These are phyloP conservation scores for Apiospora hydei DNA, from an alignment of 2,329 filamentous ascomycete species.

Conservation along the genomic window DNA sequence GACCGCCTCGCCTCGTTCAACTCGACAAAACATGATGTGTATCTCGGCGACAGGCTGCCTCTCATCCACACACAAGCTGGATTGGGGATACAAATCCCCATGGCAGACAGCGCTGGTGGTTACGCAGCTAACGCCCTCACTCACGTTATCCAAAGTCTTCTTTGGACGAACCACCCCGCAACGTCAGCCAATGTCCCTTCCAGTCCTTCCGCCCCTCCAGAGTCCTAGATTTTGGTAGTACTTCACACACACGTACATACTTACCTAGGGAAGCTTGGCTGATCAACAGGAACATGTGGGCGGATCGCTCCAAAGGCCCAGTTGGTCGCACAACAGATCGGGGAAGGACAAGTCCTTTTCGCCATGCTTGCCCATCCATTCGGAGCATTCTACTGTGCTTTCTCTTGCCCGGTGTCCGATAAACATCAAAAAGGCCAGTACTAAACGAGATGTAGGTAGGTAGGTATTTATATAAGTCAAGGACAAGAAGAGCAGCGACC, in stretches of 20 bases:
- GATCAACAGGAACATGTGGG: constrained; percentile 8
- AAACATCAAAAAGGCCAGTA: background rate
- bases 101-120: background rate
- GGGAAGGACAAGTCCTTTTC: background rate
- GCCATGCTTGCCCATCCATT: background rate
- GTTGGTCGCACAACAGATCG: constrained; percentile 8
- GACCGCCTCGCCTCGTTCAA: constrained; percentile 11
- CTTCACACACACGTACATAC: background rate
- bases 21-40: background rate
- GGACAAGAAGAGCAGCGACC: background rate
- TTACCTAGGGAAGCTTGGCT: background rate
- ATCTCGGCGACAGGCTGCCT: background rate
- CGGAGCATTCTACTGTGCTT: background rate
- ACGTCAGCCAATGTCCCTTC: background rate
- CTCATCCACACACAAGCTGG: constrained; percentile 1
- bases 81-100: background rate
- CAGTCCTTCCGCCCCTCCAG: background rate
- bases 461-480: background rate
- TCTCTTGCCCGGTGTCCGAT: background rate
- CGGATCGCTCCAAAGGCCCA: background rate
- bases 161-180: constrained; percentile 11
- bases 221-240: constrained; percentile 14
- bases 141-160: constrained; percentile 6
- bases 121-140: constrained; percentile 18
- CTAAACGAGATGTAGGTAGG: background rate